These are phyloP conservation scores for Adenanthera pavonina DNA, from an alignment of 306 rosid genomes.

Conservation along the genomic window DNA sequence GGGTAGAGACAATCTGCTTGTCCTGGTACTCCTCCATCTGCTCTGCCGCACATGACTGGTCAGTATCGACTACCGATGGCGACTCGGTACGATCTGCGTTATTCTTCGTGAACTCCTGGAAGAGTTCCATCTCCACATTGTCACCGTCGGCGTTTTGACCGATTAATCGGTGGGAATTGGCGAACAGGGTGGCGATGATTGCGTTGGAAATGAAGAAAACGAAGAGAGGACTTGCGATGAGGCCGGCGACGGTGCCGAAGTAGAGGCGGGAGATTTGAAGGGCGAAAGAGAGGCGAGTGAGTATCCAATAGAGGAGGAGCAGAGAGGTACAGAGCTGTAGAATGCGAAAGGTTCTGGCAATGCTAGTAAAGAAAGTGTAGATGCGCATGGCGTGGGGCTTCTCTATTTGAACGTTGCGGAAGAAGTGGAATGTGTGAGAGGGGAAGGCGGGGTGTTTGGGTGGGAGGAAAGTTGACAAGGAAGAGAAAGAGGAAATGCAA, in stretches of 20 bases:
- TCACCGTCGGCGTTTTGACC: neutral
- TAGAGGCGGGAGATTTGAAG: slow-evolving; percentile 51
- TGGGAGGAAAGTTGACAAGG: neutral
- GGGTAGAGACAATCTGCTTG: slow-evolving; percentile 54
- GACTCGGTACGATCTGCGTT: neutral
- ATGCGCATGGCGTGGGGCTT: slow-evolving; percentile 33
- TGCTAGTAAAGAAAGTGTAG: slow-evolving; percentile 43
- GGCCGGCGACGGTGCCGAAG: slow-evolving; percentile 40
- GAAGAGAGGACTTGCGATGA: slow-evolving; percentile 62
- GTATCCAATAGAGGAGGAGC: slow-evolving; percentile 55
- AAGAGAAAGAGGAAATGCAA: neutral
- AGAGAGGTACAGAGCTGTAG: slow-evolving; percentile 49
- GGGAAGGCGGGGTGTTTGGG: no score
- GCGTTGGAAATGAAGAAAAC: slow-evolving; percentile 73
- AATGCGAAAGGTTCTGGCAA: slow-evolving; percentile 57
- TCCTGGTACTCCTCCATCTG: slow-evolving; percentile 52
- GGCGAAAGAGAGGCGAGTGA: slow-evolving; percentile 66
- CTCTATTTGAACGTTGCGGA: slow-evolving; percentile 39
- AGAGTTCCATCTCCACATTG: slow-evolving; percentile 1
- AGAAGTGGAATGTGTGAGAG: slow-evolving; percentile 42
- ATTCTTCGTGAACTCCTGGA: neutral
- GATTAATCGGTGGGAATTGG: slow-evolving; percentile 48
- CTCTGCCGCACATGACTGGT: neutral
- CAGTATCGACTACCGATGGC: slow-evolving; percentile 10
- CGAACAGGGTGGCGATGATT: slow-evolving; percentile 64